Percentiles rank a stretch among this genome's conserved stretches.
These are phyloP conservation scores for Pseudonectria buxi DNA, from an alignment of 2,329 filamentous ascomycete species.

Conservation along the genomic window DNA sequence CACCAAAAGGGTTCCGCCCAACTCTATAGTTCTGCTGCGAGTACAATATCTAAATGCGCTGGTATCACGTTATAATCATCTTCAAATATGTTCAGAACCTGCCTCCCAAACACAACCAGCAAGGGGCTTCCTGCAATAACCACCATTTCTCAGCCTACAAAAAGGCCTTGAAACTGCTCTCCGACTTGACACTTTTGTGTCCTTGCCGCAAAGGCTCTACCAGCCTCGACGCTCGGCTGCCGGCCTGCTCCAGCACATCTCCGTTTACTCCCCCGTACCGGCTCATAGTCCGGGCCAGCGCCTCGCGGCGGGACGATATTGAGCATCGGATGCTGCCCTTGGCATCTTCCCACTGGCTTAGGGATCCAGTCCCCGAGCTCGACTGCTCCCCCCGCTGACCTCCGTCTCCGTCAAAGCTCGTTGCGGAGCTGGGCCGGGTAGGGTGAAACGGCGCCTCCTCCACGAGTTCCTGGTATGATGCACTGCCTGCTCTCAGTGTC, in stretches of 20 bases:
- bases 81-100: constrained; percentile 5
- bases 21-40: not conserved
- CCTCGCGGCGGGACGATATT: constrained; percentile 11
- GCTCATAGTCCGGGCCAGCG: constrained; percentile 6
- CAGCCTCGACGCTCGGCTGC: constrained; percentile 8
- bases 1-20: not conserved
- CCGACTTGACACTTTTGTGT: constrained; percentile 14
- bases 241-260: constrained; percentile 7
- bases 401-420: constrained; percentile 12
- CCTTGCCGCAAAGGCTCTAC: constrained; percentile 10
- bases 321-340: constrained; percentile 15
- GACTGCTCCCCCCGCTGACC: constrained; percentile 15
- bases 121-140: not conserved
- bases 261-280: constrained; percentile 9
- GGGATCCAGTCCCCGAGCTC: constrained; percentile 15
- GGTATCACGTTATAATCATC: constrained; percentile 8
- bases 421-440: constrained; percentile 23
- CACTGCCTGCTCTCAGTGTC: constrained; percentile 20
- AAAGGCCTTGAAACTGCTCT: constrained; percentile 19
- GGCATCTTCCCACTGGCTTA: constrained; percentile 20
- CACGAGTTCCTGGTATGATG: constrained; percentile 28
- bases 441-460: constrained; percentile 33
- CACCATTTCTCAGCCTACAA: constrained; percentile 5
- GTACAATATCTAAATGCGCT: constrained; percentile 4
- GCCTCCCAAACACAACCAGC: not conserved